Conservation (phyloP, 331 rosid species). For the Acacia concinna region DNA sequence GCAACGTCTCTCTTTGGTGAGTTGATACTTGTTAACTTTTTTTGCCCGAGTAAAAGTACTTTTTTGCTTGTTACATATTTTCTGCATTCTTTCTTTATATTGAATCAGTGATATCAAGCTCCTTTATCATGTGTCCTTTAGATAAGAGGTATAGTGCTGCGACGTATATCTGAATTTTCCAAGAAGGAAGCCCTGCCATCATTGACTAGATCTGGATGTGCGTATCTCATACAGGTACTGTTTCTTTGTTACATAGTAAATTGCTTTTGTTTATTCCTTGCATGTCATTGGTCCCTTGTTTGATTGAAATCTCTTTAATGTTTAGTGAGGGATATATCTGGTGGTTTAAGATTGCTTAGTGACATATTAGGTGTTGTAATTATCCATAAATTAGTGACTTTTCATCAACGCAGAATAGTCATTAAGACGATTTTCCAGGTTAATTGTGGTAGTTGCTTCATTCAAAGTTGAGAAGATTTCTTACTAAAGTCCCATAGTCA, state of each 20-base stretch:
- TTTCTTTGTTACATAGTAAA: slow-evolving; percentile 21
- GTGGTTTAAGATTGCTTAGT: background rate
- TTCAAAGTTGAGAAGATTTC: slow-evolving; percentile 2
- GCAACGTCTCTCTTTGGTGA: slow-evolving; percentile 93
- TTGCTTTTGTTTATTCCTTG: background rate
- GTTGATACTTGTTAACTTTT: slow-evolving; percentile 33
- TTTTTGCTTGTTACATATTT: slow-evolving; percentile 34
- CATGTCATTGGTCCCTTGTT: background rate
- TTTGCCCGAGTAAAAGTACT: background rate
- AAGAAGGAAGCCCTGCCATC: slow-evolving; percentile 97
- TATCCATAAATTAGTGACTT: background rate
- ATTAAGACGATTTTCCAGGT: background rate
- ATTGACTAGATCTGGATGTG: slow-evolving; percentile 98
- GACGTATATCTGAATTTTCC: slow-evolving; percentile 84
- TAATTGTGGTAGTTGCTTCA: background rate
- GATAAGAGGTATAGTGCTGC: slow-evolving; percentile 87
- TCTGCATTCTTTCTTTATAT: slow-evolving; percentile 17
- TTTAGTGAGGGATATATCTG: background rate
- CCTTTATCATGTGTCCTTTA: slow-evolving; percentile 42
- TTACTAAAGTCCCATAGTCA: background rate
- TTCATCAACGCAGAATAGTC: background rate
- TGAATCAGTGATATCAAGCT: slow-evolving; percentile 30
- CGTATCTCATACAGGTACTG: slow-evolving; percentile 91
- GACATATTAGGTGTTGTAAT: background rate
- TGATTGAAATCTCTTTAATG: background rate